Evolutionary conservation across 2,329 filamentous ascomycete species (phyloP).

Genomic region (Epichloe scottii): DNA sequence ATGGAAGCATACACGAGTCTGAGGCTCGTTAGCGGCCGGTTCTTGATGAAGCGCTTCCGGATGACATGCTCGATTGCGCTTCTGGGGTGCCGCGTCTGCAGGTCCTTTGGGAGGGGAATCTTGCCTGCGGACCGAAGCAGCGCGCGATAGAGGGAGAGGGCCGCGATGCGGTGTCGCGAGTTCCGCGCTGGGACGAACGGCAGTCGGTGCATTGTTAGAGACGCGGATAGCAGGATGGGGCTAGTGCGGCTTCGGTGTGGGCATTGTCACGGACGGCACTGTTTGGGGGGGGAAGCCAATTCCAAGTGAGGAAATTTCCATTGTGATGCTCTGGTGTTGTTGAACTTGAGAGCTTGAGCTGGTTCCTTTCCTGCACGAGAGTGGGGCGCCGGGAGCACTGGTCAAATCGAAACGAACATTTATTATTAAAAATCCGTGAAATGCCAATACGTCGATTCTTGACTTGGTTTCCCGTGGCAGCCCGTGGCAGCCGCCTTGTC

Average conservation of each 20-base stretch:
- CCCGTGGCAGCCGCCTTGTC: too few relatives aligned
- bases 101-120: constrained; percentile 38
- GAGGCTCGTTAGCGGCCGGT: constrained; percentile 43
- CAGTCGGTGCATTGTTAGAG: constrained; percentile 15
- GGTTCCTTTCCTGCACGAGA: not conserved
- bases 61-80: constrained; percentile 34
- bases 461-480: too few relatives aligned
- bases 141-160: constrained; percentile 60
- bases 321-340: too few relatives aligned
- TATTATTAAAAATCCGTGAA: too few relatives aligned
- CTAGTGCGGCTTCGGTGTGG: not conserved
- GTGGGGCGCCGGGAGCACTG: not conserved
- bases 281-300: too few relatives aligned
- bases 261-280: not conserved
- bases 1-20: constrained; percentile 51
- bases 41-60: constrained; percentile 48
- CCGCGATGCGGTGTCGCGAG: constrained; percentile 41
- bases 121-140: constrained; percentile 46
- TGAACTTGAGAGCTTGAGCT: not conserved
- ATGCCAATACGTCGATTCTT: too few relatives aligned
- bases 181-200: constrained; percentile 34
- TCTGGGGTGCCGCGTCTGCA: constrained; percentile 9
- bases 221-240: not conserved
- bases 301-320: too few relatives aligned
- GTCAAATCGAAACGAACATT: too few relatives aligned